phyloP scores from a whole-genome alignment of 352 stramenopile genomes.

The Pythium oligandrum region DNA sequence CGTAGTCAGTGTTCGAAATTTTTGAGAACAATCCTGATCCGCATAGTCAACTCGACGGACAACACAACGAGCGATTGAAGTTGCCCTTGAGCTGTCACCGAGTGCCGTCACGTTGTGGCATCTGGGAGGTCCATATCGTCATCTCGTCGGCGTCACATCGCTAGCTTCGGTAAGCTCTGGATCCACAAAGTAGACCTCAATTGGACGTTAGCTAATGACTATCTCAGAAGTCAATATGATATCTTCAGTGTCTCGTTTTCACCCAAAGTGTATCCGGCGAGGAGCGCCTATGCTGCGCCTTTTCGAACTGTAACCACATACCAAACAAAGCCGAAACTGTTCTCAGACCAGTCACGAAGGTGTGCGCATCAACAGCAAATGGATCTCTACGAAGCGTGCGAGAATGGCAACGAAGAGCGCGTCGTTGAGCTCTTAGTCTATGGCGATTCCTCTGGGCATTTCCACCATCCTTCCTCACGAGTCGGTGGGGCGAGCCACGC shows the following conservation, averaged over 20 bases:
- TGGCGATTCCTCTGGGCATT: slow-evolving; percentile 18
- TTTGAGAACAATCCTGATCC: too few species aligned
- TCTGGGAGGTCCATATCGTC: slow-evolving; percentile 2
- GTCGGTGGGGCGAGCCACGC: too few species aligned
- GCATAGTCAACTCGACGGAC: too few species aligned
- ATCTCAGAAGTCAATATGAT: slow-evolving; percentile 3
- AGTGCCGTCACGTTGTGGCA: not conserved
- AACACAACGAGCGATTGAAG: too few species aligned
- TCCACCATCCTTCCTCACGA: not conserved
- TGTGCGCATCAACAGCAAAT: slow-evolving; percentile 19
- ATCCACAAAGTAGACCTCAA: not conserved
- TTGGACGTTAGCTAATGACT: slow-evolving; percentile 2
- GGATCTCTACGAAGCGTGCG: slow-evolving; percentile 75
- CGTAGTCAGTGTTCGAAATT: too few species aligned
- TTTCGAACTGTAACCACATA: slow-evolving; percentile 3
- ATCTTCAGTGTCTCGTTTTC: slow-evolving; percentile 2
- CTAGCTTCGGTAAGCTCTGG: not conserved
- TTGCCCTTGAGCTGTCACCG: too few species aligned
- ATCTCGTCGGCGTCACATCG: not conserved
- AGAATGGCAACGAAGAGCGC: slow-evolving; percentile 83
- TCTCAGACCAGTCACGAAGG: not conserved
- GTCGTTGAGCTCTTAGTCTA: slow-evolving; percentile 69
- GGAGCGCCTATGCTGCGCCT: not conserved
- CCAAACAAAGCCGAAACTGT: slow-evolving; percentile 2
- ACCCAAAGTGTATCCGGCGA: not conserved